Conservation (phyloP, 768 basidiomycete genomes). For the Tulasnella sp. region DNA sequence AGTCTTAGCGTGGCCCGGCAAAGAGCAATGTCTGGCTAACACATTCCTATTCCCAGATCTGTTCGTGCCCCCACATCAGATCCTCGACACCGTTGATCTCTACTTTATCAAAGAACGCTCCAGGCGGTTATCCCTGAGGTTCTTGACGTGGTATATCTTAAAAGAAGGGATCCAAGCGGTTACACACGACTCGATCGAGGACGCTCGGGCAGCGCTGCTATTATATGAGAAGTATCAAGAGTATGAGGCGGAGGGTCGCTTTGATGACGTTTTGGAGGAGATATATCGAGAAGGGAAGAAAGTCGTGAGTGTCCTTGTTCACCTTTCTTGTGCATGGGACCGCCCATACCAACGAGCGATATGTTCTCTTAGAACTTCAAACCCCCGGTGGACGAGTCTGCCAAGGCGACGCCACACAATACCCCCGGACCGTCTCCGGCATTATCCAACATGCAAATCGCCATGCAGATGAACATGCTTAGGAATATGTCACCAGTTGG, state of each 20-base stretch:
- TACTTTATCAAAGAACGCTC: conserved; percentile 76
- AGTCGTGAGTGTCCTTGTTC: conserved; percentile 41
- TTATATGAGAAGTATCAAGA: conserved; percentile 74
- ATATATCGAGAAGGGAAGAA: conserved; percentile 67
- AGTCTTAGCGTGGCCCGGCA: conserved; percentile 24
- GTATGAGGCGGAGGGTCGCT: conserved; percentile 62
- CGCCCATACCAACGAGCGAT: not conserved
- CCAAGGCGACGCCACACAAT: not conserved
- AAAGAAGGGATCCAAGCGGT: conserved; percentile 87
- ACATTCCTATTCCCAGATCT: conserved; percentile 49
- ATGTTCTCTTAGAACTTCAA: conserved; percentile 8
- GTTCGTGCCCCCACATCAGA: conserved; percentile 88
- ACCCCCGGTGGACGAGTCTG: not conserved
- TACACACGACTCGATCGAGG: conserved; percentile 97
- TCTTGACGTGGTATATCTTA: conserved; percentile 90
- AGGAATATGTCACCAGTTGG: no score
- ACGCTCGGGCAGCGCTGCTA: conserved; percentile 75
- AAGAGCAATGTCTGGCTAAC: not conserved
- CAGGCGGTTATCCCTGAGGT: conserved; percentile 81
- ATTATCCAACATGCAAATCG: no score
- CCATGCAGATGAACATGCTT: no score
- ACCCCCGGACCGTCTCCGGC: not conserved
- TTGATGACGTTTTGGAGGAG: conserved; percentile 82
- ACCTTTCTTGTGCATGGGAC: no score
- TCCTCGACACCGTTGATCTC: conserved; percentile 96